A percentile compares a stretch with the other conserved stretches of the same genome.
Conservation (phyloP, 352 stramenopile species). For the Phytophthora melonis region DNA sequence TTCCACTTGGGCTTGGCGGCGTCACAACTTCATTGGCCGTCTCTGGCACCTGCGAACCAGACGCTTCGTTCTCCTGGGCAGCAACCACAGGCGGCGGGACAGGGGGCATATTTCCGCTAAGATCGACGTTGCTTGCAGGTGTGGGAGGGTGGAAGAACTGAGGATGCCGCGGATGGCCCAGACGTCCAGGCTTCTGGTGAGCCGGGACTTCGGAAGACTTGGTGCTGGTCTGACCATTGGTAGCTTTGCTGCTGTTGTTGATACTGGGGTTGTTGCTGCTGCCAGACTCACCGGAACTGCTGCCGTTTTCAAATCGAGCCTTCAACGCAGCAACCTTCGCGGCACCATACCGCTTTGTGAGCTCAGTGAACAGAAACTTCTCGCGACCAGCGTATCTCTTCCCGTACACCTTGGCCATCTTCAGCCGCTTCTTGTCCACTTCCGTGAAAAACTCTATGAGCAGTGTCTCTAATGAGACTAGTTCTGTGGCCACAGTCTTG, state of each 20-base stretch:
- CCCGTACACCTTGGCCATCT: conserved; percentile 72
- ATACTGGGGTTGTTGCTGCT: background rate
- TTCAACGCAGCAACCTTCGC: conserved; percentile 56
- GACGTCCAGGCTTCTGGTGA: conserved; percentile 27
- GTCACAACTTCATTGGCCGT: background rate
- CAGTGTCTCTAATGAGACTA: conserved; percentile 59
- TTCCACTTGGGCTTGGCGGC: conserved; percentile 1
- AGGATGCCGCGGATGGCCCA: conserved; percentile 36
- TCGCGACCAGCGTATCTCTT: conserved; percentile 76
- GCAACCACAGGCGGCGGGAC: background rate
- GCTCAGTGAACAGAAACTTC: conserved; percentile 70
- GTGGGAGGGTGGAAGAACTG: conserved; percentile 44
- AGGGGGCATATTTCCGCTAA: conserved; percentile 9
- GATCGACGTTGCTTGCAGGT: conserved; percentile 23
- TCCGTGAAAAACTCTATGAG: conserved; percentile 71
- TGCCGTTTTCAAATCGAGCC: conserved; percentile 32
- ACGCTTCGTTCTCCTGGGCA: conserved; percentile 5
- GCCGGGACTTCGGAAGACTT: conserved; percentile 12
- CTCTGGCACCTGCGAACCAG: conserved; percentile 4
- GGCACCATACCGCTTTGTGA: conserved; percentile 70
- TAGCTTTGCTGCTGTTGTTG: background rate
- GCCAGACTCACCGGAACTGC: background rate
- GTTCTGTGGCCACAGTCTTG: conserved; percentile 2
- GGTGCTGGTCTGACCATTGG: conserved; percentile 9
- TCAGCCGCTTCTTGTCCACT: conserved; percentile 65